phyloP scores from a whole-genome alignment of 192 early-diverging fungal species.

The Podila verticillata region DNA sequence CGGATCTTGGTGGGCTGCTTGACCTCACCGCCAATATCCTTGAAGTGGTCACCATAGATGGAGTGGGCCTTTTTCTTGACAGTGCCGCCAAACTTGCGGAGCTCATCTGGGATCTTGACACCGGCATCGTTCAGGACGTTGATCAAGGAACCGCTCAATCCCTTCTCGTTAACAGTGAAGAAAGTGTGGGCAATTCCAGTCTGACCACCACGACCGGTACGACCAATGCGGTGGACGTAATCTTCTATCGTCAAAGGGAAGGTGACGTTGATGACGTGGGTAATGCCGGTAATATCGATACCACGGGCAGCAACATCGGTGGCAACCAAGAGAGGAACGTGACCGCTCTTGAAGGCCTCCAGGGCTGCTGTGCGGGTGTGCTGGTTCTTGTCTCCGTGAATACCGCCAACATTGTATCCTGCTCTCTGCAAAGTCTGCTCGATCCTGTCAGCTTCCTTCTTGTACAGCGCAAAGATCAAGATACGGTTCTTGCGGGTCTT shows the following conservation, averaged over 20 bases:
- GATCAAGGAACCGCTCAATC: conserved; percentile 86
- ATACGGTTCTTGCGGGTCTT: conserved; percentile 86
- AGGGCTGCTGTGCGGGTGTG: conserved; percentile 82
- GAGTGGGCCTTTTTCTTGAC: conserved; percentile 98
- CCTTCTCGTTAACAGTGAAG: conserved; percentile 91
- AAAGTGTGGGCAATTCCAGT: conserved; percentile 91
- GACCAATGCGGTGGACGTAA: conserved; percentile 92
- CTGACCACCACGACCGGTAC: conserved; percentile 94
- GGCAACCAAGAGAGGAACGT: conserved; percentile 86
- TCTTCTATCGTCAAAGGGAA: conserved; percentile 98
- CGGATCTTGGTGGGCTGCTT: conserved; percentile 91
- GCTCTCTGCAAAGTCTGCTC: conserved; percentile 76
- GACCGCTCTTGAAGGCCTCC: conserved; percentile 82
- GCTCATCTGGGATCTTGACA: conserved; percentile 84
- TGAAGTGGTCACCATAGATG: conserved; percentile 95
- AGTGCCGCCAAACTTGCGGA: conserved; percentile 93
- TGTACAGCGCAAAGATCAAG: conserved; percentile 95
- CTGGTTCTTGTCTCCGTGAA: conserved; percentile 95
- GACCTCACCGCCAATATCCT: conserved; percentile 82
- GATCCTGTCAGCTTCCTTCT: conserved; percentile 91
- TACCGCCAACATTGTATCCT: conserved; percentile 85
- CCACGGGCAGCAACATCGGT: conserved; percentile 95
- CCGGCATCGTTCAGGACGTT: conserved; percentile 92
- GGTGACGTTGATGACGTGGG: conserved; percentile 95
- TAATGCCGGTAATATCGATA: conserved; percentile 89